A percentile compares a stretch with the other conserved stretches of the same genome.
Conservation (phyloP, 2,329 filamentous ascomycete genomes). For the Ophiostoma australiae region DNA sequence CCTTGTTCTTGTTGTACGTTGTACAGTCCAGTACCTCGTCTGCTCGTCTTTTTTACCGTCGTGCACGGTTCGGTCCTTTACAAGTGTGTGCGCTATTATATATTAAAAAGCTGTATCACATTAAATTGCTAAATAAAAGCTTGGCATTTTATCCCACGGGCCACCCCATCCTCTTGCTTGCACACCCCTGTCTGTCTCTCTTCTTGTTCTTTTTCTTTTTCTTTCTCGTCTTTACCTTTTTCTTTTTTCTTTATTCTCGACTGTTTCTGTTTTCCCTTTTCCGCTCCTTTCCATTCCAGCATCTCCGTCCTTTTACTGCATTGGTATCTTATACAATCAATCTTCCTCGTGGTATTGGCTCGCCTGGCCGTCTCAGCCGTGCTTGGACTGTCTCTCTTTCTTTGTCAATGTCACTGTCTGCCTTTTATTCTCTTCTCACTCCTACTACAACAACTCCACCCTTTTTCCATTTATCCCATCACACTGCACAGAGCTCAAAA, state of each 20-base stretch:
- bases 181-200: background rate
- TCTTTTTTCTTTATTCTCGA: background rate
- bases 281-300: background rate
- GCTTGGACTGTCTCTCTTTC: background rate
- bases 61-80: conserved; percentile 3
- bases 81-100: background rate
- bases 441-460: background rate
- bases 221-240: background rate
- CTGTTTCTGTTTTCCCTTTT: background rate
- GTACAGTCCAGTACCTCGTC: background rate
- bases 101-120: background rate
- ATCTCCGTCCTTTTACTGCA: too few relatives aligned
- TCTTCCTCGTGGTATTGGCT: background rate
- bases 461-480: conserved; percentile 6
- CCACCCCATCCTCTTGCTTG: background rate
- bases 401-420: background rate
- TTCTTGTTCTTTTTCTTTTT: background rate
- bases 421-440: background rate
- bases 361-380: background rate
- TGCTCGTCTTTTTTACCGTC: background rate
- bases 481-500: background rate
- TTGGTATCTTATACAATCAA: background rate
- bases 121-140: background rate
- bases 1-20: background rate
- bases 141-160: background rate